Evolutionary conservation across 169 alveolate species (phyloP), one percentile per base, ranked within the genome.

Genomic region (Plasmodium billcollinsi): DNA sequence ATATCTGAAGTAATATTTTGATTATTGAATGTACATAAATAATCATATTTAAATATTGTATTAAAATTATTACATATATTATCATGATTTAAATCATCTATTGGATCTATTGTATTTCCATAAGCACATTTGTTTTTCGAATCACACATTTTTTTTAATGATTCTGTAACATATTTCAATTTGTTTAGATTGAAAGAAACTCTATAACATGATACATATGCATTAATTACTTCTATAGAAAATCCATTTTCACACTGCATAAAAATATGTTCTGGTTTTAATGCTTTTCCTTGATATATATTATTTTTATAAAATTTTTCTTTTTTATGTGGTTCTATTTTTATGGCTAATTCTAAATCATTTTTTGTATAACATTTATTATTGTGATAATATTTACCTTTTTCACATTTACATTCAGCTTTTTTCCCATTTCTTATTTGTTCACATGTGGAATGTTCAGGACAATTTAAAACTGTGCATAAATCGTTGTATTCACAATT

Each of bases 321-420:
- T 1, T 24, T 56, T 56, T 49, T 20, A 20, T 39, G 56, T 2
- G 29, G 14, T 21, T 80, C 65, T 24, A 47, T 12, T 59, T 80
- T 26, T 54, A 80, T 67, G n/a, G 50, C 71, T 29, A 18, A 5
- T 59, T 66, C 73, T 45, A 80, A 39, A 29, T 80, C 90, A 67
- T 14, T n/a, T 12, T 14, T 11, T 14, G 21, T 14, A 54, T 67
- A 67, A 61, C 90, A 80, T 54, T 26, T 54, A 33, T 80, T 62
- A 39, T 69, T 67, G 49, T 80, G 33, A 18, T 50, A 54, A 39
- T 54, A 54, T 45, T 80, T 80, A 15, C 43, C 63, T 2, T 69
- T 50, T 1, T n/a, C 11, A 71, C 90, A 80, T 54, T 59, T 80
- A 61, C 90, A 80, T 59, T 80, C 83, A 62, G 74, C 74, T 47